phyloP scores from a whole-genome alignment of 768 basidiomycete species.

The Cantharellus cinnabarinus region DNA sequence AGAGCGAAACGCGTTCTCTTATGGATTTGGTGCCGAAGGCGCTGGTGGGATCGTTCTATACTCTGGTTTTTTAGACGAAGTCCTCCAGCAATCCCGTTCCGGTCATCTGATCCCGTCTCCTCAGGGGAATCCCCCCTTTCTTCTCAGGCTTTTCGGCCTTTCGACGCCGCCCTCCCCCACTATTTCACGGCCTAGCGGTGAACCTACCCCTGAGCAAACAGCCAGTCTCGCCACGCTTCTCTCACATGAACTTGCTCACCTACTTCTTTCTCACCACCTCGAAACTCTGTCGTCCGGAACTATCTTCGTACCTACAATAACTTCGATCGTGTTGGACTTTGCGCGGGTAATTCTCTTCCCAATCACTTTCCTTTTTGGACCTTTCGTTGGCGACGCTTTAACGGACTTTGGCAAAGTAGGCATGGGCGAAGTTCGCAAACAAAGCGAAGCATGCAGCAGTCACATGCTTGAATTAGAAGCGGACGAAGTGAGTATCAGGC shows the following conservation, averaged over 20 bases:
- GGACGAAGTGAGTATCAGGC: constrained; percentile 70
- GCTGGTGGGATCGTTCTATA: constrained; percentile 89
- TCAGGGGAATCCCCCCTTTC: constrained; percentile 5
- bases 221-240: constrained; percentile 75
- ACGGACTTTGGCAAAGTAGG: constrained; percentile 61
- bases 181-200: constrained; percentile 7
- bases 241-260: constrained; percentile 84
- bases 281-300: constrained; percentile 76
- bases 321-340: constrained; percentile 60
- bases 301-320: constrained; percentile 59
- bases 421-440: constrained; percentile 42
- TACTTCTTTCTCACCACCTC: constrained; percentile 76
- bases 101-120: background rate
- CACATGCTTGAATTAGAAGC: constrained; percentile 81
- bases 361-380: constrained; percentile 41
- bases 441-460: constrained; percentile 58
- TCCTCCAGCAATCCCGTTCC: constrained; percentile 13
- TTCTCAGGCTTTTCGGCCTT: constrained; percentile 16
- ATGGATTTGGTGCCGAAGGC: constrained; percentile 82
- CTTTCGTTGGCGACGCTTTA: constrained; percentile 88
- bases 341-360: constrained; percentile 68
- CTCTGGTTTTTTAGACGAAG: constrained; percentile 76
- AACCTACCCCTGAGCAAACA: constrained; percentile 64
- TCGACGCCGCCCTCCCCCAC: background rate
- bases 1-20: constrained; percentile 82